Evolutionary conservation across 78 protist genomes (phyloP).

Genomic region (Chrysochromulina parva): DNA sequence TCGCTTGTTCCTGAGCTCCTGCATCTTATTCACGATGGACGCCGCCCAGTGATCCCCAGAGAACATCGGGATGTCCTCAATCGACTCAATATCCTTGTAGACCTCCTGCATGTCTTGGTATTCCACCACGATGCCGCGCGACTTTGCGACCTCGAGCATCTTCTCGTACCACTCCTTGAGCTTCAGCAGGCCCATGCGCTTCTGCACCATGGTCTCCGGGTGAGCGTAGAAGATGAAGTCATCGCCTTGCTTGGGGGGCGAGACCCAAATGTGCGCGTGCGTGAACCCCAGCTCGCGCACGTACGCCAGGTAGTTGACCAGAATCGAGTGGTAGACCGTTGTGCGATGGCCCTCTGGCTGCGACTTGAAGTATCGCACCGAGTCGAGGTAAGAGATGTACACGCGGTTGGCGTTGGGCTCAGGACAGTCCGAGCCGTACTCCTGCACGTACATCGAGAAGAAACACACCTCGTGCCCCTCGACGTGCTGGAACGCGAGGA

Average conservation of each 20-base stretch:
- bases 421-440: slow-evolving; percentile 64
- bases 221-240: slow-evolving; percentile 67
- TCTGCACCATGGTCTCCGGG: slow-evolving; percentile 18
- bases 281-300: slow-evolving; percentile 28
- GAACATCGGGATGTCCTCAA: slow-evolving; percentile 3
- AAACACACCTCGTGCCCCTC: slow-evolving; percentile 55
- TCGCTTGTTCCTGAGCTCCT: background rate
- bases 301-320: slow-evolving; percentile 43
- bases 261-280: slow-evolving; percentile 65
- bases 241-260: slow-evolving; percentile 67
- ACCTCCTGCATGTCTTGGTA: slow-evolving; percentile 27
- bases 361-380: slow-evolving; percentile 38
- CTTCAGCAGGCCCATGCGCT: slow-evolving; percentile 25
- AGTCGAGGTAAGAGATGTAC: slow-evolving; percentile 61
- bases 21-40: background rate
- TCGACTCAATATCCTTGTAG: slow-evolving; percentile 5
- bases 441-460: slow-evolving; percentile 60
- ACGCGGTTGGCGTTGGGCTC: slow-evolving; percentile 58
- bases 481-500: slow-evolving; percentile 45
- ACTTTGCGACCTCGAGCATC: background rate
- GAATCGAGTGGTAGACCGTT: slow-evolving; percentile 49
- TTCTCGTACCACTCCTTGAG: slow-evolving; percentile 23
- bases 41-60: slow-evolving; percentile 27
- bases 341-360: slow-evolving; percentile 48
- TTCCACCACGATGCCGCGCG: background rate